These are phyloP conservation scores for Pseudozyma sp. DNA, from an alignment of 1,284 basidiomycete genomes.

Conservation along the genomic window DNA sequence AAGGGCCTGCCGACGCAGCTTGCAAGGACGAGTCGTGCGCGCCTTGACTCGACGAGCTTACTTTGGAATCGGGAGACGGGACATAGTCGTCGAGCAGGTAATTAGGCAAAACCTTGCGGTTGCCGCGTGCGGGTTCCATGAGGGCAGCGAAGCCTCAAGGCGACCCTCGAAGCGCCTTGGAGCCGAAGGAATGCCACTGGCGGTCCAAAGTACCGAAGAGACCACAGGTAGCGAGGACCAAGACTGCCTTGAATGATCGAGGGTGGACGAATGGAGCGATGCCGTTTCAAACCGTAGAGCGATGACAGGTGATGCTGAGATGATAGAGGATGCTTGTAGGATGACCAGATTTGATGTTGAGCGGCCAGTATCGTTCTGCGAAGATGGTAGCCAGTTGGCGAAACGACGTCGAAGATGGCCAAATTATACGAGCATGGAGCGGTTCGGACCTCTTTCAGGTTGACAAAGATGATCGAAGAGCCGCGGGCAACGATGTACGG, in stretches of 20 bases:
- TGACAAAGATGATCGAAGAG: no score
- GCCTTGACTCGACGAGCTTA: not conserved
- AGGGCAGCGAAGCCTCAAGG: conserved; percentile 4
- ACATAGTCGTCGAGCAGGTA: conserved; percentile 48
- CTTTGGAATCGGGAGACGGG: conserved; percentile 15
- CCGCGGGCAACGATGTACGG: not conserved
- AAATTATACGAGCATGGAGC: not conserved
- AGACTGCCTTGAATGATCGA: not conserved
- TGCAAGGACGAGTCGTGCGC: not conserved
- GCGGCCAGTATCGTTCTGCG: no score
- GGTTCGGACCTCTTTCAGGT: no score
- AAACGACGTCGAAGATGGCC: not conserved
- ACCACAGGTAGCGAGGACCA: no score
- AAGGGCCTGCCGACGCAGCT: conserved; percentile 1
- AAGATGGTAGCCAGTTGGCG: no score
- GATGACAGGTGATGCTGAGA: not conserved
- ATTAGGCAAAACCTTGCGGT: conserved; percentile 47
- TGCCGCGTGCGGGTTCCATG: conserved; percentile 27
- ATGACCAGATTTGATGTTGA: not conserved
- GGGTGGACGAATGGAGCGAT: not conserved
- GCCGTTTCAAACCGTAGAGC: not conserved
- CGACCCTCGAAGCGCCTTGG: not conserved
- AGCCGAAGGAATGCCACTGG: no score
- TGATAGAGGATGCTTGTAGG: not conserved
- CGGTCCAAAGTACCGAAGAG: no score